Evolutionary conservation across 208 protist genomes (phyloP), one percentile per base, ranked within the genome.

Genomic region (Trypanosoma mega): DNA sequence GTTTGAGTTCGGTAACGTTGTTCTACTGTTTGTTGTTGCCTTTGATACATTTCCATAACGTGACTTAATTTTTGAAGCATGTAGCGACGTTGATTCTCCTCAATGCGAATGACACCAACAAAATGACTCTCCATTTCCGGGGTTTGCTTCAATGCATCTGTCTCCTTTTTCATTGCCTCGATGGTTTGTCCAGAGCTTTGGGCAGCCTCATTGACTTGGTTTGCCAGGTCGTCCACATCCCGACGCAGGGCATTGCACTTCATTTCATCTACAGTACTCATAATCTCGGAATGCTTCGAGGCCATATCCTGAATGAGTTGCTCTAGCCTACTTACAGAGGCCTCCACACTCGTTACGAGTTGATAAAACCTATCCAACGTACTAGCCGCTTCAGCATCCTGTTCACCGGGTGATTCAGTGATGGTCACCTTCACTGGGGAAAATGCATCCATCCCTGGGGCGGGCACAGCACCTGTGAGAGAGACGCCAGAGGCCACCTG

Each of bases 41-140:
- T 72, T 54, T 91, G 82, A 44, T 90, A 90, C 34, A 52, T 71
- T 16, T 62, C 65, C 80, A 97, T 92, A 30, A 61, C 46, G 20
- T 44, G 36, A 2, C 61, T 78, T 31, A 95, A 71, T 50, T 68
- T 65, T 23, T 57, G 23, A 21, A 85, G 27, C 52, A 95, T 73
- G 43, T 78, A 82, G 43, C 59, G 67, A 59, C 87, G 76, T 57
- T 93, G 82, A 67, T 97, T 97, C 49, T 95, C 82, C 58, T 90
- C 69, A 51, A 97, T 94, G 31, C 85, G 81, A 54, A 95, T 82
- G 50, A 93, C 69, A 21, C 87, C 86, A 37, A 73, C 77, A 72
- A 95, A 85, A 24, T 65, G 75, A 31, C 77, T 55, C 33, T 71
- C 70, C 53, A 55, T 85, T 50, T 85, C 80, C 26, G 64, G 71